Percentiles rank a stretch among this genome's conserved stretches.
These are phyloP conservation scores for Spergularia bocconei DNA, from an alignment of 148 eudicot genomes.

Conservation along the genomic window DNA sequence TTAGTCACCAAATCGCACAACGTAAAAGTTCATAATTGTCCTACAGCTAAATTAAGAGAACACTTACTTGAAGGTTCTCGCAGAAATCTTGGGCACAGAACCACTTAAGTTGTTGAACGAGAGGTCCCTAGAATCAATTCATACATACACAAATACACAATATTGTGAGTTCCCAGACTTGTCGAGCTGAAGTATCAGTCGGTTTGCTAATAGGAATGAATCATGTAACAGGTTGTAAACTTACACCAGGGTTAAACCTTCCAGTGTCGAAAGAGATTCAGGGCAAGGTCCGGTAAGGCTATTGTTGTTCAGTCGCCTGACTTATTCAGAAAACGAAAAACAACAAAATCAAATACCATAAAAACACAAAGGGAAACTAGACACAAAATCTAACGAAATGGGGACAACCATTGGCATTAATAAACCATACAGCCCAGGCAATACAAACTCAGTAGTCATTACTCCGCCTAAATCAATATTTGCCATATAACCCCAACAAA, in stretches of 20 bases:
- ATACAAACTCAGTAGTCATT: background rate
- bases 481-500: too few relatives aligned
- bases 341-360: slow-evolving; percentile 12
- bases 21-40: background rate
- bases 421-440: background rate
- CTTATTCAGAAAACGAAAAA: slow-evolving; percentile 28
- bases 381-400: background rate
- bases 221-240: slow-evolving; percentile 20
- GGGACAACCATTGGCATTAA: background rate
- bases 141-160: background rate
- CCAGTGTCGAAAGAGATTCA: slow-evolving; percentile 53
- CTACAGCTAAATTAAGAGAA: background rate
- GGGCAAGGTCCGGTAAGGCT: slow-evolving; percentile 71
- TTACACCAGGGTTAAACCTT: slow-evolving; percentile 81
- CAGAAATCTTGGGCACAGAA: slow-evolving; percentile 67
- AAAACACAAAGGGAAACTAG: background rate
- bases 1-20: background rate
- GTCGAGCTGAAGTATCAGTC: background rate
- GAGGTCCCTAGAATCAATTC: slow-evolving; percentile 55
- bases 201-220: background rate
- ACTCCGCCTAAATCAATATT: too few relatives aligned
- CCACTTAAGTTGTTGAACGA: slow-evolving; percentile 92
- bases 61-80: slow-evolving; percentile 75
- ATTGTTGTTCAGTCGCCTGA: slow-evolving; percentile 89
- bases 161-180: background rate